Evolutionary conservation across 2,329 filamentous ascomycete species (phyloP), one percentile per base, ranked within the genome.

Genomic region (Lachnellula occidentalis): DNA sequence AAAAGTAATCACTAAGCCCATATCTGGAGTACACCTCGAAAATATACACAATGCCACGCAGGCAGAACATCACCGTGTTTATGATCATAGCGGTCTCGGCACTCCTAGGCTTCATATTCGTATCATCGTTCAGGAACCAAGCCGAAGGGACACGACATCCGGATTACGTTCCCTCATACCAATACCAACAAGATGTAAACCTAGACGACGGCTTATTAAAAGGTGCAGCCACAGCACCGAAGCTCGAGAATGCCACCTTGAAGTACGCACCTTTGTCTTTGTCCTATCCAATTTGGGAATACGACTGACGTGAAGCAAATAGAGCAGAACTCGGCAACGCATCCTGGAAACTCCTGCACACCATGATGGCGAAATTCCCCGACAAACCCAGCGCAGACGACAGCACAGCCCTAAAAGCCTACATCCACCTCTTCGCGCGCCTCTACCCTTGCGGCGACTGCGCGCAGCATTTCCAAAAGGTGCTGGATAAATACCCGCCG

Each of bases 181-280:
- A 60, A 46, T 58, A 61, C 8, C 57, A 51, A 22, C 43, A 56
- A 34, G 54, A 53, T 8, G 24, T 57, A 17, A 50, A 68, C 31
- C 61, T 81, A 27, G 72, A 80, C 1, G 70, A 73, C 24, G 71
- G 71, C 43, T 71, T 86, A 17, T 74, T 90, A 21, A 76, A 78
- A 17, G 88, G 87, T 53, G 82, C 82, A 53, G 85, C 84, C 3
- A 92, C 91, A 65, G 88, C 88, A 49, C 86, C 88, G 1, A 91
- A 90, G 72, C 75, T 94, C 51, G 89, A 88, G 67, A 94, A 94
- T 72, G 88, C 86, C 57, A 94, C 89, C 6, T 76, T 83, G 51
- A 94, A 92, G 85, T 87, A 75, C 48, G 77, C 12, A 66, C 36
- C 31, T 36, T 39, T 21, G 31, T 42, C 46, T 39, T 14, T 47